Conservation (phyloP, 1,284 basidiomycete species). For the Phaffia rhodozyma region DNA sequence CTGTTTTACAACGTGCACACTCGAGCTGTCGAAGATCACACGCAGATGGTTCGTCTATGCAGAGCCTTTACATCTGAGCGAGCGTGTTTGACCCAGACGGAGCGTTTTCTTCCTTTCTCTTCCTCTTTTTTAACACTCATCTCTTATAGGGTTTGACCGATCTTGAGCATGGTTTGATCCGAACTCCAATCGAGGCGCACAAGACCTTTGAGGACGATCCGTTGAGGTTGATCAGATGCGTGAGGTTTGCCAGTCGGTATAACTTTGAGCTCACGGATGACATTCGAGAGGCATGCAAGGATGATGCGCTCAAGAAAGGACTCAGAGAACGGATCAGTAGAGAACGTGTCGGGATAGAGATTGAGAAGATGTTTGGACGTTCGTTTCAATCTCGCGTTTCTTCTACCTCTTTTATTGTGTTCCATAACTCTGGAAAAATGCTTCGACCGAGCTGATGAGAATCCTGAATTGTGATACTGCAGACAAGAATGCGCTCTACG, state of each 20-base stretch:
- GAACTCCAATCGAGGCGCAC: constrained; percentile 75
- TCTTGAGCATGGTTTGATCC: constrained; percentile 62
- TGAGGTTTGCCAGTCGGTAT: constrained; percentile 85
- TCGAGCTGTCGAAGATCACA: constrained; percentile 77
- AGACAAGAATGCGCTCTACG: constrained; percentile 62
- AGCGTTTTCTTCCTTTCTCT: not conserved
- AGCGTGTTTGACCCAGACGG: not conserved
- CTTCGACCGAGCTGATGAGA: not conserved
- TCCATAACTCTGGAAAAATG: not conserved
- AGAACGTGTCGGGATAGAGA: constrained; percentile 79
- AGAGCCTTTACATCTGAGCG: not conserved
- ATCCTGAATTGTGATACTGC: constrained; percentile 3
- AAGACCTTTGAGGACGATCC: constrained; percentile 94
- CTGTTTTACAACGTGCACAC: constrained; percentile 95
- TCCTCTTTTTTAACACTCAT: not conserved
- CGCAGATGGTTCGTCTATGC: constrained; percentile 49
- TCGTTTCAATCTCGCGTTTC: constrained; percentile 44
- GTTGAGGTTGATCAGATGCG: constrained; percentile 74
- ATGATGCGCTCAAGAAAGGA: constrained; percentile 61
- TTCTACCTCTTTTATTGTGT: not conserved
- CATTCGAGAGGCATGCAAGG: constrained; percentile 52
- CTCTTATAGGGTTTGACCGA: constrained; percentile 62
- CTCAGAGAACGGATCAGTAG: constrained; percentile 68
- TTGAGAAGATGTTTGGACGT: constrained; percentile 66
- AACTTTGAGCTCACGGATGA: constrained; percentile 68